These are phyloP conservation scores for Graphilbum sp. DNA, from an alignment of 2,329 filamentous ascomycete genomes.

Conservation along the genomic window DNA sequence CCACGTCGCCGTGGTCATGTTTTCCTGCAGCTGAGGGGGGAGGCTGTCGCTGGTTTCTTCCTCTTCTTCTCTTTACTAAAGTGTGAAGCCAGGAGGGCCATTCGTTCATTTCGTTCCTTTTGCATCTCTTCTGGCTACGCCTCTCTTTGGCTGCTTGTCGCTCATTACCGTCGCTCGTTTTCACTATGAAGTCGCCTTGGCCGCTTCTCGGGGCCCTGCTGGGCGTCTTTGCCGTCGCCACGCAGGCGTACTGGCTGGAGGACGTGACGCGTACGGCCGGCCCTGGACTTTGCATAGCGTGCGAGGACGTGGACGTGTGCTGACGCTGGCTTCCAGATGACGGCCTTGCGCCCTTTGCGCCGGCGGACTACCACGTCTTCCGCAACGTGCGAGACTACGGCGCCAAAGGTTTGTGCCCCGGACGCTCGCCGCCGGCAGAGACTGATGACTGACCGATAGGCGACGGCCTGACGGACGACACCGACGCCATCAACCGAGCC, in stretches of 20 bases:
- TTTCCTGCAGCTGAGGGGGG: too few species aligned
- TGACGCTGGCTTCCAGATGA: slow-evolving; percentile 18
- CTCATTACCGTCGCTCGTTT: background rate
- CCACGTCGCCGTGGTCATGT: too few species aligned
- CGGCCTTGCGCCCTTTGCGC: slow-evolving; percentile 25
- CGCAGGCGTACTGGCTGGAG: slow-evolving; percentile 17
- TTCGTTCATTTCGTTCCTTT: too few species aligned
- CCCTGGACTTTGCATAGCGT: too few species aligned
- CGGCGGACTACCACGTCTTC: slow-evolving; percentile 24
- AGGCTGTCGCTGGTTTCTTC: too few species aligned
- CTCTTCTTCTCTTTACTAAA: too few species aligned
- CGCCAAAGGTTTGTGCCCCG: slow-evolving; percentile 19
- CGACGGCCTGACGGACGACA: slow-evolving; percentile 28
- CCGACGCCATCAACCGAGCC: slow-evolving; percentile 27
- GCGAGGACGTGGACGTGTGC: too few species aligned
- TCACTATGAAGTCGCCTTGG: slow-evolving; percentile 13
- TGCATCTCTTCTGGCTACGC: too few species aligned
- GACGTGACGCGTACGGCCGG: slow-evolving; percentile 16
- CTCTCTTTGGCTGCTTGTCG: background rate
- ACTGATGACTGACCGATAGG: slow-evolving; percentile 8
- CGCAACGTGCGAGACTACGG: slow-evolving; percentile 32
- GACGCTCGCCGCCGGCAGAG: too few species aligned
- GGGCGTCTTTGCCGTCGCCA: slow-evolving; percentile 13
- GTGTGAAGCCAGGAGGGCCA: too few species aligned
- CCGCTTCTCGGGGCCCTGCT: slow-evolving; percentile 13